Evolutionary conservation across 2,329 filamentous ascomycete species (phyloP), one percentile per base, ranked within the genome.

Genomic region (Mycocentrospora acerina): DNA sequence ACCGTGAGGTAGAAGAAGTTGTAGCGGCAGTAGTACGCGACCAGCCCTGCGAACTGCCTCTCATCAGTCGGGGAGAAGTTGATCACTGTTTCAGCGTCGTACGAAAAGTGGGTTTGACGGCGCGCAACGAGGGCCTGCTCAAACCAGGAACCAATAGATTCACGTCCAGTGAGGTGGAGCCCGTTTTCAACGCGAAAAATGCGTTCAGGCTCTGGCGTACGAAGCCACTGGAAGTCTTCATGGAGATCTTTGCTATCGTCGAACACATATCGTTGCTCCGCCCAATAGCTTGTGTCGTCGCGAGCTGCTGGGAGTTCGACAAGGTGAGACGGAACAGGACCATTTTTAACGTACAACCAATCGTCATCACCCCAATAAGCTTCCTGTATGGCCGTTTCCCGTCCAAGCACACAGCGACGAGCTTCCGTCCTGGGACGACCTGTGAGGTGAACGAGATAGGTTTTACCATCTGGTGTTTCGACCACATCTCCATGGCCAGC

Each of bases 1-100:
- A 83, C 76, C 0, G 77, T 73, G 5, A 83, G 69, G 49, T 83
- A 83, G 67, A 81, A 83, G 62, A 82, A 83, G 62, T 83, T 83
- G 66, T 71, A 83, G 3, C 80, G 77, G 54, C 75, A 79, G 64
- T 83, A 83, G 60, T 83, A 83, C 0, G 78, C 77, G 10, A 76
- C 77, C 7, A 84, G 64, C 0, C 81, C 80, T 0, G 80, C 80
- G 42, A 80, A 83, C 48, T 82, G 74, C 9, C 80, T 71, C 66
- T 82, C 79, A 51, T 83, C 80, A 0, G 63, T 59, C 0, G 80
- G 80, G 1, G 66, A 62, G 50, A 80, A 82, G 40, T 74, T 69
- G 3, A 82, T 48, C 0, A 72, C 62, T 0, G 79, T 81, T 59
- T 81, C 78, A 33, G 78, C 79, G 39, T 82, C 78, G 51, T 77